Evolutionary conservation across 768 basidiomycete species (phyloP), one percentile per base, ranked within the genome.

Genomic region (Lentinula sp.): DNA sequence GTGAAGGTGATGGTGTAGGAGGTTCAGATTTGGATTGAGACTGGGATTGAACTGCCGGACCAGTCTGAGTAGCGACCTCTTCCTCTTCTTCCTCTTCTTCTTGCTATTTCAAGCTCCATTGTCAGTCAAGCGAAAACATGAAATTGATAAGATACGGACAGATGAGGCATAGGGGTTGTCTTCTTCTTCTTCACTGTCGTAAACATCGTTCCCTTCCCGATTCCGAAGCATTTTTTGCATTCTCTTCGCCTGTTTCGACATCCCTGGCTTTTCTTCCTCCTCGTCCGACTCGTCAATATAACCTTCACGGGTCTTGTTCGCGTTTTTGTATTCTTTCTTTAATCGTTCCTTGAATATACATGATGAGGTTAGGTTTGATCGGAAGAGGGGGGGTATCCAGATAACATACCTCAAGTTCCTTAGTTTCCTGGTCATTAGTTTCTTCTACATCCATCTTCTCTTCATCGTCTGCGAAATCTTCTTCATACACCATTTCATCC

Each of bases 211-310:
- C 70, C 93, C 91, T 73, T 95, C 95, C 61, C 86, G 78, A 69
- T 86, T 90, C 63, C 83, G 87, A 68, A 98, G 84, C 18, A 95
- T 80, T 73, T 95, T 95, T 75, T 92, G 88, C 77, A 95, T 85
- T 3, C 83, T 84, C 73, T 89, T 89, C 15, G 84, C 88, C 39
- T 91, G 88, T 63, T 85, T 87, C 48, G 84, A 85, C 63, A 83
- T 76, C 16, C 71, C 72, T 56, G 80, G 76, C 21, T 78, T 72
- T 37, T 87, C 88, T 32, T 88, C 88, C 46, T 82, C 82, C 32
- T 93, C 91, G 5, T 91, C 89, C 1, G 86, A 85, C 64, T 87
- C 88, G 65, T 89, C 89, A 40, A 91, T 76, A 45, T 83, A 81
- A 10, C 83, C 82, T 49, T 91, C 88, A 11, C 85, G 79, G 54